These are phyloP conservation scores for Lagenaria siceraria DNA, from an alignment of 306 rosid species.

Conservation along the genomic window DNA sequence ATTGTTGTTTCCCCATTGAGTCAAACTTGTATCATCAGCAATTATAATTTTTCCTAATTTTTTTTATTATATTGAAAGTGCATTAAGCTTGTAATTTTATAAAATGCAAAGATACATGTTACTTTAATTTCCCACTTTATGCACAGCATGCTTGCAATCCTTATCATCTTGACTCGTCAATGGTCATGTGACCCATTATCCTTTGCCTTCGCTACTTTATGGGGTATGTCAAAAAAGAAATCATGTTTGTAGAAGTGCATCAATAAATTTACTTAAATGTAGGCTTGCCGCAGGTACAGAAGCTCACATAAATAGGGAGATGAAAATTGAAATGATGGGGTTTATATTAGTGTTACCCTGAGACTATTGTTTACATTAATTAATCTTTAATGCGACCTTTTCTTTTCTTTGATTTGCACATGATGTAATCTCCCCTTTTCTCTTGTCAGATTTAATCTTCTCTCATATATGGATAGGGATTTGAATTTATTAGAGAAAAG, in stretches of 20 bases:
- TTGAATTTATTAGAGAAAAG: neutral
- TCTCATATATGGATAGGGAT: neutral
- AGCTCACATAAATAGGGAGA: neutral
- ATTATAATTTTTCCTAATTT: neutral
- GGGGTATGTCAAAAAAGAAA: neutral
- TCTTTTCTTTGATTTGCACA: neutral
- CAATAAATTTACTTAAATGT: neutral
- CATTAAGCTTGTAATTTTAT: neutral
- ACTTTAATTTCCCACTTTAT: neutral
- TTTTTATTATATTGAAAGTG: too few species aligned
- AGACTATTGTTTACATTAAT: neutral
- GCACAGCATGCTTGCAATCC: neutral
- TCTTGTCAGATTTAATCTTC: neutral
- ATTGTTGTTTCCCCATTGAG: too few species aligned
- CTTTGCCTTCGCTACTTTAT: neutral
- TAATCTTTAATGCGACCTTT: neutral
- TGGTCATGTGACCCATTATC: neutral
- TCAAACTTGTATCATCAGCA: too few species aligned
- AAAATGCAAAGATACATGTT: neutral
- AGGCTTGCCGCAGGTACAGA: neutral
- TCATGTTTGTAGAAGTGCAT: neutral
- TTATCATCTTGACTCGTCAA: neutral
- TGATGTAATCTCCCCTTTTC: neutral
- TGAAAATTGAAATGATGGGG: neutral
- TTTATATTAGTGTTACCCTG: neutral